Evolutionary conservation across 78 protist genomes (phyloP), one percentile per base, ranked within the genome.

Genomic region (Blattamonas nauphoetae): DNA sequence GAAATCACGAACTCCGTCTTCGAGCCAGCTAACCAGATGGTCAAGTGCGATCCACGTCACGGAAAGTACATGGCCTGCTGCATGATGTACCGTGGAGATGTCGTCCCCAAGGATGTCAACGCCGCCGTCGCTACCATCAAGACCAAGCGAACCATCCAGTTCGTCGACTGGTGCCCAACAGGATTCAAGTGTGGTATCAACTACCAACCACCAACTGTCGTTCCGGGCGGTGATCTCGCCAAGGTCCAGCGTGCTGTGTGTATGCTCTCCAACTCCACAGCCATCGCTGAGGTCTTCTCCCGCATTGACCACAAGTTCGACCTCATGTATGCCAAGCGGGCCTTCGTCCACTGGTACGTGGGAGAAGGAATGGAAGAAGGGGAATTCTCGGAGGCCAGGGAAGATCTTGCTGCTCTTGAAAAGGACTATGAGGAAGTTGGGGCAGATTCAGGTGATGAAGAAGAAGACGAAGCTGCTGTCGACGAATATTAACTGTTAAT

Each of bases 281-380:
- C 99, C 85, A 96, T 96, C 55, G 95, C 97, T 45, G 98, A 98
- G 91, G 97, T 95, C 55, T 95, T 95, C 91, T 46, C 95, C 1
- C 93, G 99, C 45, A 89, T 97, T 38, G 95, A 96, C 89, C 91
- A 91, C 89, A 95, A 93, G 87, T 96, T 96, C 91, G 97, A 95
- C 41, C 94, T 97, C 44, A 97, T 98, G 99, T 98, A 92, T 92
- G 92, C 95, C 95, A 96, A 96, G 95, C 94, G 99, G 35, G 99
- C 99, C 90, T 98, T 97, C 89, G 98, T 98, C 43, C 99, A 96
- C 90, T 95, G 98, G 97, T 96, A 95, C 94, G 97, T 96, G 86
- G 98, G 98, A 71, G 99, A 97, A 93, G 99, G 99, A 44, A 97
- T 97, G 99, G 98, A 96, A 89, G 98, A 97, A 89, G 98, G 98